Evolutionary conservation across 176 grass and related monocot species (phyloP), one percentile per base, ranked within the genome.

Genomic region (Oryza rufipogon): DNA sequence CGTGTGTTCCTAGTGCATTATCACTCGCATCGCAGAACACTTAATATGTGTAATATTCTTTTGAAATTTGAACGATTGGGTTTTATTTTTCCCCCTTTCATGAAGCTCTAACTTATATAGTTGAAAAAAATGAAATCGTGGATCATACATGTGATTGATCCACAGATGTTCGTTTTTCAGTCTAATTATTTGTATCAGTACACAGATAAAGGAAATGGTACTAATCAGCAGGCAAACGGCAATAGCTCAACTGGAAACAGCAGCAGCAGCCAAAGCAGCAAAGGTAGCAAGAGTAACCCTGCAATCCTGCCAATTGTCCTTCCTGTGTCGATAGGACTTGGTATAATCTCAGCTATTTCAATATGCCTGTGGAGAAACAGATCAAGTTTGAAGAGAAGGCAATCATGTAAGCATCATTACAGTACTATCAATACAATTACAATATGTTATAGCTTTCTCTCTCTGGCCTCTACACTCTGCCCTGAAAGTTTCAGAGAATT

Each of bases 311-410:
- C 22, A 46, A 79, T 84, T 26, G 54, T 23, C 81, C 58, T 84
- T 9, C 81, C 86, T 4, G 74, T 84, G 34, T 51, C 19, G 5
- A 22, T 48, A 42, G 19, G n/a, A 73, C 34, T 84, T 78, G 4
- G 30, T 72, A 41, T 86, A 73, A 64, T 86, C 52, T 65, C 65
- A 11, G 73, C 38, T 19, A 65, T 88, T 38, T 78, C 61, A 30
- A 20, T 84, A 49, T 84, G 54, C 73, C 9, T 84, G 13, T 72
- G 69, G 72, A 84, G 80, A 78, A 52, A 64, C 25, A 84, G 72
- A 79, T 72, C 80, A 30, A 84, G 60, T 13, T 12, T 20, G 20
- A 64, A 65, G 25, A 61, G 61, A 48, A 28, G 13, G 41, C 17
- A 9, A 46, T 79, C 76, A 54, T 30, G 86, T 84, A 78, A 88